Evolutionary conservation across 1,284 basidiomycete species (phyloP).

Genomic region (Ustilago nuda): DNA sequence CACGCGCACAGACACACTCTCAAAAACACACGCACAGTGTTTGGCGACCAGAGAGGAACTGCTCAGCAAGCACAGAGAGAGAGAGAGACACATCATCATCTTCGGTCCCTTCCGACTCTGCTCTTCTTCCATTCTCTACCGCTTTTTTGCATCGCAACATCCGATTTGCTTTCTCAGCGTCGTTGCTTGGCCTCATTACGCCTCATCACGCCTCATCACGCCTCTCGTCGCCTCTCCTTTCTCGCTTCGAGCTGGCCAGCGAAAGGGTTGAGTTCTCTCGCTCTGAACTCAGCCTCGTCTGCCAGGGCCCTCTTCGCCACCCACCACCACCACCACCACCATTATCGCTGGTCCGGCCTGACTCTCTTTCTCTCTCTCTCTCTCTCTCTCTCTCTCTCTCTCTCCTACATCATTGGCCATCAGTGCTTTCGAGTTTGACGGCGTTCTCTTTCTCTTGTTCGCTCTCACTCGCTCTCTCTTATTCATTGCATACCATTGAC

Average conservation of each 20-base stretch:
- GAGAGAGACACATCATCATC: background rate
- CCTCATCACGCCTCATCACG: background rate
- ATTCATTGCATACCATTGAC: background rate
- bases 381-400: background rate
- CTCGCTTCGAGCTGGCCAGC: background rate
- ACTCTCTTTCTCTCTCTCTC: background rate
- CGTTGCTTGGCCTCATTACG: too few relatives aligned
- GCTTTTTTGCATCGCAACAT: background rate
- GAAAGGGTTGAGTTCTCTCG: background rate
- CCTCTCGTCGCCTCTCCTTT: background rate
- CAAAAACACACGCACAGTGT: background rate
- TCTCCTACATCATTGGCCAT: background rate
- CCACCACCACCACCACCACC: background rate
- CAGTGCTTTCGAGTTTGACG: background rate
- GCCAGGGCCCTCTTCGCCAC: background rate
- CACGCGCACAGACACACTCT: background rate
- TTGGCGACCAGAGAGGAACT: background rate
- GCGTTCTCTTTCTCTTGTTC: background rate
- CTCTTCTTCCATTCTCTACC: constrained; percentile 4
- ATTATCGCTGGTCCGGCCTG: background rate
- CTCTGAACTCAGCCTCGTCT: constrained; percentile 5
- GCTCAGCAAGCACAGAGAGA: background rate
- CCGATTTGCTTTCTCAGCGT: background rate
- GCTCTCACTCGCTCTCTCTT: background rate
- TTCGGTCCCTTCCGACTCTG: constrained; percentile 10